Conservation (phyloP, 1,284 basidiomycete species). For the Megacollybia platyphylla region DNA sequence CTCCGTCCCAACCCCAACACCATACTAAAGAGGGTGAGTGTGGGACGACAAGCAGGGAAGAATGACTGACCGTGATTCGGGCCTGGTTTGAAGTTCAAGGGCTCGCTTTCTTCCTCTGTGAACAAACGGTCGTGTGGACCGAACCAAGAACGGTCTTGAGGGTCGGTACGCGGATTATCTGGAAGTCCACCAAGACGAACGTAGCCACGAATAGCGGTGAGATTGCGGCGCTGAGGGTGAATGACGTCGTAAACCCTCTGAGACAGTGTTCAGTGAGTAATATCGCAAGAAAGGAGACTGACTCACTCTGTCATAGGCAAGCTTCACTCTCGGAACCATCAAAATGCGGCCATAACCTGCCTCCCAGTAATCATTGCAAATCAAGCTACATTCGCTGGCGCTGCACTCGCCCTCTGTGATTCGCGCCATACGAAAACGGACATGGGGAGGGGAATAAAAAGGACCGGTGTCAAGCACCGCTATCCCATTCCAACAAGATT, state of each 20-base stretch:
- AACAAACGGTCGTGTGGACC: constrained; percentile 91
- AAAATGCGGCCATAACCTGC: constrained; percentile 88
- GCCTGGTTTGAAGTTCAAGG: constrained; percentile 65
- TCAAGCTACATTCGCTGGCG: constrained; percentile 86
- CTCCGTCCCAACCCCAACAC: constrained; percentile 99
- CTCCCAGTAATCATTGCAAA: constrained; percentile 93
- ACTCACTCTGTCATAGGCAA: constrained; percentile 83
- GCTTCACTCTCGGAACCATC: constrained; percentile 92
- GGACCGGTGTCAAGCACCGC: constrained; percentile 88
- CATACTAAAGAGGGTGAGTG: constrained; percentile 47
- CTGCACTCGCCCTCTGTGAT: constrained; percentile 80
- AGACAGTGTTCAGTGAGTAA: not conserved
- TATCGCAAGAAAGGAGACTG: not conserved
- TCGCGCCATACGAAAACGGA: constrained; percentile 87
- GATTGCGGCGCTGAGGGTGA: constrained; percentile 77
- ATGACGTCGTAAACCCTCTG: constrained; percentile 89
- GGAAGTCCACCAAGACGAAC: constrained; percentile 82
- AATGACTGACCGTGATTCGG: constrained; percentile 70
- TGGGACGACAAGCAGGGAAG: constrained; percentile 2
- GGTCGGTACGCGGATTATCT: constrained; percentile 88
- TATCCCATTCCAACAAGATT: constrained; percentile 95
- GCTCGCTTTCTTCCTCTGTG: constrained; percentile 72
- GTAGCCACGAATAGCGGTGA: constrained; percentile 90
- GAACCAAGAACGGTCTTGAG: constrained; percentile 90
- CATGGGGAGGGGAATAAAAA: constrained; percentile 80